Evolutionary conservation across 257 asterid genomes (phyloP).

Genomic region (Penstemon eatonii): DNA sequence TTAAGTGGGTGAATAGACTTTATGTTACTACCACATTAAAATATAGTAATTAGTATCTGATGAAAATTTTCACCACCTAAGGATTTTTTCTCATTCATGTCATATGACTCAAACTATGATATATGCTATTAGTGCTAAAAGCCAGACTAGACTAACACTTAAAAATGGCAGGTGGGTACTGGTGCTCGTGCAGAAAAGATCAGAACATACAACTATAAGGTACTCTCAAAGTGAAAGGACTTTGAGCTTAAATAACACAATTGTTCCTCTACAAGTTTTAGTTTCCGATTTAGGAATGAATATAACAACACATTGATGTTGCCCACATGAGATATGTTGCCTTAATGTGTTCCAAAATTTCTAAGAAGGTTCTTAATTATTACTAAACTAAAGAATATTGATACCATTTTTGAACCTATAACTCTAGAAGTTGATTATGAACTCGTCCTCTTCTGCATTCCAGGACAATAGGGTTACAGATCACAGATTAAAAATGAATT

Average conservation of each 20-base stretch:
- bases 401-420: background rate
- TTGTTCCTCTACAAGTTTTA: constrained; percentile 17
- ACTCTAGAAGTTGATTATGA: background rate
- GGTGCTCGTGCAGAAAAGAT: constrained; percentile 98
- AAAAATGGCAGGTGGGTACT: constrained; percentile 79
- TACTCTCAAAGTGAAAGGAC: constrained; percentile 27
- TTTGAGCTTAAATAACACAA: constrained; percentile 19
- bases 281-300: background rate
- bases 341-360: constrained; percentile 5
- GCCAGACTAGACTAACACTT: constrained; percentile 28
- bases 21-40: background rate
- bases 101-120: background rate
- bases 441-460: constrained; percentile 20
- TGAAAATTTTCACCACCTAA: background rate
- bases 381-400: no score
- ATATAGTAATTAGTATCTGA: background rate
- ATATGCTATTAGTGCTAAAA: constrained; percentile 2
- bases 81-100: constrained; percentile 8
- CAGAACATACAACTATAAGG: constrained; percentile 97
- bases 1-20: constrained; percentile 6
- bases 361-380: no score
- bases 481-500: constrained; percentile 93
- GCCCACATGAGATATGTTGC: background rate
- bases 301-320: constrained; percentile 8
- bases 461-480: constrained; percentile 98